Conservation (phyloP, 1,284 basidiomycete species). For the Rhodotorula glutinis region DNA sequence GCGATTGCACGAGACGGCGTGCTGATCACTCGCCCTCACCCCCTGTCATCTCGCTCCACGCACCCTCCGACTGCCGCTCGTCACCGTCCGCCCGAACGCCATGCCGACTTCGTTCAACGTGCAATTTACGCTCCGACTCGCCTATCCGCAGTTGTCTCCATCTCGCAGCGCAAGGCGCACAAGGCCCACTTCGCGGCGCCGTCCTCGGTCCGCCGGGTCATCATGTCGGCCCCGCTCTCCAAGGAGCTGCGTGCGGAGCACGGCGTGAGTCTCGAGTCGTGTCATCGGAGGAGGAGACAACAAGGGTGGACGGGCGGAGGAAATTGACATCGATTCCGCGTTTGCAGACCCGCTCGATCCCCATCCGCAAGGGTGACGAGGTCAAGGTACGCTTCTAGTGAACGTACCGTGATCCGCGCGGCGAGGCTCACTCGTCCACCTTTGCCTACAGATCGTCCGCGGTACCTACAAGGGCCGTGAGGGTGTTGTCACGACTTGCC, state of each 20-base stretch:
- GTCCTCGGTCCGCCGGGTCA: conserved; percentile 83
- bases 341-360: conserved; percentile 72
- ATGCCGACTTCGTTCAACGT: too few species aligned
- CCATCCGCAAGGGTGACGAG: conserved; percentile 97
- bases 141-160: conserved; percentile 21
- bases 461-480: conserved; percentile 91
- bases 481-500: conserved; percentile 69
- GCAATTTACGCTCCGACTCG: too few species aligned
- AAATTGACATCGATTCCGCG: not conserved
- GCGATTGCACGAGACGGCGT: too few species aligned
- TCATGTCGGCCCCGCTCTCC: conserved; percentile 93
- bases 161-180: conserved; percentile 78
- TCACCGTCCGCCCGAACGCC: too few species aligned
- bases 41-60: too few species aligned
- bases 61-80: too few species aligned
- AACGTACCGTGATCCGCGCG: too few species aligned
- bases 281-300: not conserved
- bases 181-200: conserved; percentile 94
- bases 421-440: not conserved
- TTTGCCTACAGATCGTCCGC: conserved; percentile 60
- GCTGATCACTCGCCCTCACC: too few species aligned
- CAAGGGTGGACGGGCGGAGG: not conserved
- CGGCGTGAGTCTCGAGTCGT: conserved; percentile 56
- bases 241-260: conserved; percentile 93
- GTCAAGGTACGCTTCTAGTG: conserved; percentile 63